Conservation (phyloP, 75 land plant species). For the Selaginella tamariscina region DNA sequence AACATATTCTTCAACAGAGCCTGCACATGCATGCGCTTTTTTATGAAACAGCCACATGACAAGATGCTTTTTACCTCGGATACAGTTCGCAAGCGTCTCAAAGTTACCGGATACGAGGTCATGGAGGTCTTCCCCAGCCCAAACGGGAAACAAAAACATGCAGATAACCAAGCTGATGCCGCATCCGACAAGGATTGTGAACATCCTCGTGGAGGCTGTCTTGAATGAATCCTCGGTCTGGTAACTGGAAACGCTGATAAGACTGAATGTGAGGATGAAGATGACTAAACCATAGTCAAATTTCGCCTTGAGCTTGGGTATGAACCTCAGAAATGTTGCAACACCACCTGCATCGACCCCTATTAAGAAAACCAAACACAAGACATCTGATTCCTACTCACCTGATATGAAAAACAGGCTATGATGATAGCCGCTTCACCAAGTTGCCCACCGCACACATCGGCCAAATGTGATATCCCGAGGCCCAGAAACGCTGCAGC, state of each 20-base stretch:
- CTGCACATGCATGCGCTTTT: background rate
- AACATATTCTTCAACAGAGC: background rate
- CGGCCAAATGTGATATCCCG: background rate
- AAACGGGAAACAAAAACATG: conserved; percentile 53
- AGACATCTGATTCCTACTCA: background rate
- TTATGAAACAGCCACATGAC: background rate
- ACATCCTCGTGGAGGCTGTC: conserved; percentile 45
- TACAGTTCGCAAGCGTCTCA: conserved; percentile 38
- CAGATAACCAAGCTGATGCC: conserved; percentile 41
- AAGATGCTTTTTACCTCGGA: conserved; percentile 39
- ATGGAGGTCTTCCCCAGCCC: conserved; percentile 89
- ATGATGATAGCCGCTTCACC: background rate
- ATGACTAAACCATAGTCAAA: conserved; percentile 76
- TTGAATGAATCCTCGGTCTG: conserved; percentile 38
- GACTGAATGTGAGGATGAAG: conserved; percentile 64
- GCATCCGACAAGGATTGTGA: conserved; percentile 60
- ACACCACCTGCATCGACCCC: conserved; percentile 1
- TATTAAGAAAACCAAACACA: background rate
- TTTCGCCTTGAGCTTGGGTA: conserved; percentile 11
- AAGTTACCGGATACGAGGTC: conserved; percentile 47
- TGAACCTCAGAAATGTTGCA: background rate
- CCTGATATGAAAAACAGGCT: background rate
- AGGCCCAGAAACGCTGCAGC: background rate
- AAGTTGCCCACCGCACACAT: background rate
- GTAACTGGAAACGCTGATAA: conserved; percentile 56